These are phyloP conservation scores for Alternaria longipes DNA, from an alignment of 2,329 filamentous ascomycete genomes.

Conservation along the genomic window DNA sequence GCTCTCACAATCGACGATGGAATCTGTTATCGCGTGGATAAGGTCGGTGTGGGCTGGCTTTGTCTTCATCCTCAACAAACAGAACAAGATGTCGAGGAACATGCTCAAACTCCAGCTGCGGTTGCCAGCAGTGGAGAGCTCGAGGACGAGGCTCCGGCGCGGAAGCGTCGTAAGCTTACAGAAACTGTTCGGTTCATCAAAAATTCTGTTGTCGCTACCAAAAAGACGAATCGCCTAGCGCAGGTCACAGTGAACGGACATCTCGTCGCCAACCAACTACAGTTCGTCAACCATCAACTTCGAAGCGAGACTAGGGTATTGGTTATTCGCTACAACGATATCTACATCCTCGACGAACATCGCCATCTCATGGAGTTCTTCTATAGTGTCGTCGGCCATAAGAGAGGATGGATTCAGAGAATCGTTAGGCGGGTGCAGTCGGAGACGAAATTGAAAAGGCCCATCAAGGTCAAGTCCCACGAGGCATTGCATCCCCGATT, in stretches of 20 bases:
- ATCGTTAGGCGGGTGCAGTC: background rate
- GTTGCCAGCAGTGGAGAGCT: background rate
- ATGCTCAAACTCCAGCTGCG: background rate
- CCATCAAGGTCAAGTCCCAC: background rate
- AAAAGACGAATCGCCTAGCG: background rate
- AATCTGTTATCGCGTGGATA: too few species aligned
- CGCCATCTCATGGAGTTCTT: background rate
- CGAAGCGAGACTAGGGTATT: conserved; percentile 6
- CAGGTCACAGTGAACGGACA: background rate
- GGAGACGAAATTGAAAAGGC: too few species aligned
- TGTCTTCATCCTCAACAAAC: background rate
- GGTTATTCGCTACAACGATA: conserved; percentile 7
- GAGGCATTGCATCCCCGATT: background rate
- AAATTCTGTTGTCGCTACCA: background rate
- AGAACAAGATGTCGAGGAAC: background rate
- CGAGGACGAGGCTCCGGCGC: background rate
- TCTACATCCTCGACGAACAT: background rate
- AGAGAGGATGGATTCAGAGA: background rate
- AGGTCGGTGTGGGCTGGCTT: background rate
- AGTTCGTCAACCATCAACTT: conserved; percentile 15
- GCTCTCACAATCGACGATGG: too few species aligned
- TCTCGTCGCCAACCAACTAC: conserved; percentile 9
- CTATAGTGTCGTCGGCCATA: background rate
- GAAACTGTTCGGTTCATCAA: background rate
- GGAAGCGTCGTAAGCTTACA: background rate